Evolutionary conservation across 2,329 filamentous ascomycete species (phyloP).

Genomic region (Beauveria sp.): DNA sequence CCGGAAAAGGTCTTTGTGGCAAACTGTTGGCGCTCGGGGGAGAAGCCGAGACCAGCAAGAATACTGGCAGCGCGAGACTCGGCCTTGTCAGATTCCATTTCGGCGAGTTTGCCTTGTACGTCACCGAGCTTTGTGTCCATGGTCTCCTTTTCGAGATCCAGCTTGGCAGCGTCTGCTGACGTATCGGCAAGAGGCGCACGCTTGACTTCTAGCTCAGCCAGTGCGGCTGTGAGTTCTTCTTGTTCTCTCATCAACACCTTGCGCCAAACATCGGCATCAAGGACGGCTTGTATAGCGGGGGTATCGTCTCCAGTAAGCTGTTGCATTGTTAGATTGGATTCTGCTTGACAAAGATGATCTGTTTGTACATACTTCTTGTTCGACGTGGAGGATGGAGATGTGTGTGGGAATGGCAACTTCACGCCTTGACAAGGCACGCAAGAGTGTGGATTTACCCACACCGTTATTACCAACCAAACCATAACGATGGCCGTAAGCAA

Average conservation of each 20-base stretch:
- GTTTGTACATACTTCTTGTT: constrained; percentile 69
- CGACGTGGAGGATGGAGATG: constrained; percentile 97
- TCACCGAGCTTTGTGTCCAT: constrained; percentile 87
- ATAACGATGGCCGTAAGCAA: constrained; percentile 89
- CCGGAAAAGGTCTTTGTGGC: constrained; percentile 97
- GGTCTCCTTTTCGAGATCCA: constrained; percentile 83
- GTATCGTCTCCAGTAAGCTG: constrained; percentile 94
- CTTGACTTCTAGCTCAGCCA: constrained; percentile 70
- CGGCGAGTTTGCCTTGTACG: constrained; percentile 81
- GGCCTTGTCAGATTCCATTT: constrained; percentile 99
- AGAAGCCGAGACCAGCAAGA: constrained; percentile 93
- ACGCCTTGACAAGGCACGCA: constrained; percentile 84
- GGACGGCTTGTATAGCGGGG: constrained; percentile 83
- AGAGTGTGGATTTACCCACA: constrained; percentile 94
- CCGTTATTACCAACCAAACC: constrained; percentile 98
- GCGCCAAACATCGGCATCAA: constrained; percentile 97
- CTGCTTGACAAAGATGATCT: background rate
- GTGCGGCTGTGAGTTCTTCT: constrained; percentile 70
- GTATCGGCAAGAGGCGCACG: constrained; percentile 80
- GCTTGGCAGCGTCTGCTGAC: constrained; percentile 73
- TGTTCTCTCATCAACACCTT: constrained; percentile 91
- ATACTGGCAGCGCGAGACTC: constrained; percentile 94
- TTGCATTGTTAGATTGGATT: constrained; percentile 12
- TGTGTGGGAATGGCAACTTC: constrained; percentile 93
- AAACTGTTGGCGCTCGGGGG: constrained; percentile 80